phyloP scores from a whole-genome alignment of 2,329 filamentous ascomycete genomes.

The Diaporthe caulivora region DNA sequence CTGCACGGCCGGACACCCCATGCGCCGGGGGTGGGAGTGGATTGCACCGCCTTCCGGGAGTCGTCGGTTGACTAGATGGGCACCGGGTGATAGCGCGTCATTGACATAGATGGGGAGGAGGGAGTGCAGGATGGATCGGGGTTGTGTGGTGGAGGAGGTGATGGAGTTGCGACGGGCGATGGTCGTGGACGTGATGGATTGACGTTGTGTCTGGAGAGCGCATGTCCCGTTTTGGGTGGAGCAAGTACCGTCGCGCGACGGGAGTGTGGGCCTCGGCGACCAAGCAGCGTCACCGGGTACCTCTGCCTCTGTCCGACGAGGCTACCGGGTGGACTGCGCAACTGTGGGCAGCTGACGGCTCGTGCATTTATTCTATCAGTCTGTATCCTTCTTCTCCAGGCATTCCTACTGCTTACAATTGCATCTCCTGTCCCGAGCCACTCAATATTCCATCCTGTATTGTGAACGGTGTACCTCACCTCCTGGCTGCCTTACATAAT shows the following conservation, averaged over 20 bases:
- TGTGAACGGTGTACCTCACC: background rate
- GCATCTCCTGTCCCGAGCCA: background rate
- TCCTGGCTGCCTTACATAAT: conserved; percentile 10
- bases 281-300: conserved; percentile 27
- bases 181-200: conserved; percentile 65
- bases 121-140: conserved; percentile 54
- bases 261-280: conserved; percentile 30
- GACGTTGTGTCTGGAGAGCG: conserved; percentile 64
- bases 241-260: conserved; percentile 35
- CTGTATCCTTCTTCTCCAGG: background rate
- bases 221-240: conserved; percentile 36
- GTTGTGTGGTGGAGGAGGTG: conserved; percentile 56
- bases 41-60: conserved; percentile 61
- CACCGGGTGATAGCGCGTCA: conserved; percentile 63
- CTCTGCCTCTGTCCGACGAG: conserved; percentile 26
- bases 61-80: conserved; percentile 60
- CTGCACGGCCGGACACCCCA: conserved; percentile 64
- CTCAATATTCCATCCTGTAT: background rate
- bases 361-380: background rate
- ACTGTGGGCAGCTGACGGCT: conserved; percentile 2
- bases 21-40: conserved; percentile 66
- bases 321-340: conserved; percentile 6
- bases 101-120: conserved; percentile 63
- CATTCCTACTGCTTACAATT: background rate
- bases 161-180: conserved; percentile 63